Conservation (phyloP, 192 early-diverging fungal genomes). For the Funneliformis geosporum region DNA sequence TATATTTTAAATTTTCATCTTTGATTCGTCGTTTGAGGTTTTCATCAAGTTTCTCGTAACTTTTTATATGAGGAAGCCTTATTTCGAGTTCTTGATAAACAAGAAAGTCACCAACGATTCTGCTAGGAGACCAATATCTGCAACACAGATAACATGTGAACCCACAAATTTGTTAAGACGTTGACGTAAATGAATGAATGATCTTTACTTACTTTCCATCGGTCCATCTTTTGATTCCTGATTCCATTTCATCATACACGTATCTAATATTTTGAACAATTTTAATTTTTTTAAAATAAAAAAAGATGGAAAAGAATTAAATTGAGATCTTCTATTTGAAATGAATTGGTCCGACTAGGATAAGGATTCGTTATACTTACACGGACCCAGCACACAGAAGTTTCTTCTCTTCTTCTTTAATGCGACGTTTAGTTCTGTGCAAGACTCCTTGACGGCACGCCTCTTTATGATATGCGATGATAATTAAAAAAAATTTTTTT, state of each 20-base stretch:
- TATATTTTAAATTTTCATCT: slow-evolving; percentile 35
- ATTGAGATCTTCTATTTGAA: neutral
- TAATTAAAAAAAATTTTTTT: neutral
- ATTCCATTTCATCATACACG: slow-evolving; percentile 46
- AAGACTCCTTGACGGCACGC: slow-evolving; percentile 43
- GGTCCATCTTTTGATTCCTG: slow-evolving; percentile 46
- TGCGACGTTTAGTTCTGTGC: slow-evolving; percentile 34
- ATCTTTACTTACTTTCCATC: slow-evolving; percentile 35
- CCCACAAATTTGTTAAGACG: too few species aligned
- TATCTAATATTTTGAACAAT: slow-evolving; percentile 33
- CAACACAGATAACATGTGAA: neutral
- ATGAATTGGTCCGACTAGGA: neutral
- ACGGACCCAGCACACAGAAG: neutral
- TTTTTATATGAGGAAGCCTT: slow-evolving; percentile 35
- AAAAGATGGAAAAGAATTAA: neutral
- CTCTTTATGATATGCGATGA: slow-evolving; percentile 15
- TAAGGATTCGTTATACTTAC: neutral
- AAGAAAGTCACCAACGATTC: slow-evolving; percentile 42
- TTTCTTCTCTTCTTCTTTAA: slow-evolving; percentile 36
- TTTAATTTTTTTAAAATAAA: neutral
- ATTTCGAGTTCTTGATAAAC: slow-evolving; percentile 42
- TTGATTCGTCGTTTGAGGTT: slow-evolving; percentile 33
- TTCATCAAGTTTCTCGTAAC: slow-evolving; percentile 33
- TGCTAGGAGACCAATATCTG: slow-evolving; percentile 44
- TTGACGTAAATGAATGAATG: too few species aligned